Conservation (phyloP, 306 rosid species). For the Quercus aquifolioides region DNA sequence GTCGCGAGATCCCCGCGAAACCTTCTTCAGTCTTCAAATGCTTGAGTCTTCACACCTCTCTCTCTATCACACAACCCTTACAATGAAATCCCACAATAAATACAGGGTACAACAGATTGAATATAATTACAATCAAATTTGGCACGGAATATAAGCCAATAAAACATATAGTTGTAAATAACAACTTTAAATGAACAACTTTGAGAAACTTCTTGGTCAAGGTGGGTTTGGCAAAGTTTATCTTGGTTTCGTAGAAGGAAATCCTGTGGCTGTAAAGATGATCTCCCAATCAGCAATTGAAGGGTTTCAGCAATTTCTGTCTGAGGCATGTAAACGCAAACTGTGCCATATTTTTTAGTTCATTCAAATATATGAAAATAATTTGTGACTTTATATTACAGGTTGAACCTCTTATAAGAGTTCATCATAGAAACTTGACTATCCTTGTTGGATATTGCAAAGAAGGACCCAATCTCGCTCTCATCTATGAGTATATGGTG, state of each 20-base stretch:
- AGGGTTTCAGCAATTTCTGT: slow-evolving; percentile 45
- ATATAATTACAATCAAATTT: too few relatives aligned
- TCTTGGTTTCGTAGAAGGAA: slow-evolving; percentile 37
- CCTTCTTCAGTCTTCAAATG: too few relatives aligned
- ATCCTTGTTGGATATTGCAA: slow-evolving; percentile 36
- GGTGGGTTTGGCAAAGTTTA: slow-evolving; percentile 56
- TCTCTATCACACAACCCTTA: too few relatives aligned
- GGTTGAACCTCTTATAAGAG: slow-evolving; percentile 27
- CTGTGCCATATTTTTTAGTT: background rate
- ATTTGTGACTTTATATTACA: slow-evolving; percentile 2
- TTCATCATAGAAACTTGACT: slow-evolving; percentile 36
- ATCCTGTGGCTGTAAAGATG: slow-evolving; percentile 55
- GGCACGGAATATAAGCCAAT: too few relatives aligned
- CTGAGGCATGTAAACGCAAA: slow-evolving; percentile 41
- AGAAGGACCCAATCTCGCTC: slow-evolving; percentile 15
- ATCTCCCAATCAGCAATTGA: slow-evolving; percentile 37
- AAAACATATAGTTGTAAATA: too few relatives aligned
- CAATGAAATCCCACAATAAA: too few relatives aligned
- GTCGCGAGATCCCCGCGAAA: too few relatives aligned
- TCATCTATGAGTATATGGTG: slow-evolving; percentile 39
- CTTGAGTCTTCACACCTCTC: too few relatives aligned
- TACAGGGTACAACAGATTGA: too few relatives aligned
- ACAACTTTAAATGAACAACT: too few relatives aligned
- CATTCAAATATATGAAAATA: background rate
- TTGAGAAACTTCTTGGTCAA: slow-evolving; percentile 32